These are phyloP conservation scores for Dictyostelium brefeldianum DNA, from an alignment of 78 protist species.

Conservation along the genomic window DNA sequence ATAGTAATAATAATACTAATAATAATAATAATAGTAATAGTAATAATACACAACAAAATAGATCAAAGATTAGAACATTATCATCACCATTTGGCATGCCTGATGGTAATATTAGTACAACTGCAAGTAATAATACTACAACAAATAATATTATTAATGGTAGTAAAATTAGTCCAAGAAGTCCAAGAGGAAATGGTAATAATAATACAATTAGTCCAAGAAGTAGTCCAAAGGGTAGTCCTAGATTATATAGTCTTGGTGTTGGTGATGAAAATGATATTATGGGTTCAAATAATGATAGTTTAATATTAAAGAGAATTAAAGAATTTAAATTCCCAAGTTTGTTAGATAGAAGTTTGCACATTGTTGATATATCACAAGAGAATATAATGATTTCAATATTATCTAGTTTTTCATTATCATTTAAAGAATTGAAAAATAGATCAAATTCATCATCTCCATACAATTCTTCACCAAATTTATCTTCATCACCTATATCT, in stretches of 20 bases:
- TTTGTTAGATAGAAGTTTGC: constrained; percentile 34
- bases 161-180: neutral
- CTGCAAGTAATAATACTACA: neutral
- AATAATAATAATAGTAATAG: neutral
- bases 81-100: constrained; percentile 35
- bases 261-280: neutral
- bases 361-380: constrained; percentile 51
- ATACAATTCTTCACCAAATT: neutral
- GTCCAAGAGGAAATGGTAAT: neutral
- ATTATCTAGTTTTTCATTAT: constrained; percentile 30
- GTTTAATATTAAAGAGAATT: neutral
- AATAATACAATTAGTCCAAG: neutral
- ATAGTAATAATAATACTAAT: neutral
- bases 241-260: neutral
- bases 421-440: constrained; percentile 5
- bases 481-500: neutral
- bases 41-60: neutral
- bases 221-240: neutral
- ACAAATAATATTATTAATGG: neutral
- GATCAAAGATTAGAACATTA: neutral
- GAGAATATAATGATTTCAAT: constrained; percentile 43
- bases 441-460: neutral
- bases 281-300: neutral
- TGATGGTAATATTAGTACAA: neutral
- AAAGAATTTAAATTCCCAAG: constrained; percentile 20